These are phyloP conservation scores for Acanthochlamys bracteata DNA, from an alignment of 106 monocot species.

Conservation along the genomic window DNA sequence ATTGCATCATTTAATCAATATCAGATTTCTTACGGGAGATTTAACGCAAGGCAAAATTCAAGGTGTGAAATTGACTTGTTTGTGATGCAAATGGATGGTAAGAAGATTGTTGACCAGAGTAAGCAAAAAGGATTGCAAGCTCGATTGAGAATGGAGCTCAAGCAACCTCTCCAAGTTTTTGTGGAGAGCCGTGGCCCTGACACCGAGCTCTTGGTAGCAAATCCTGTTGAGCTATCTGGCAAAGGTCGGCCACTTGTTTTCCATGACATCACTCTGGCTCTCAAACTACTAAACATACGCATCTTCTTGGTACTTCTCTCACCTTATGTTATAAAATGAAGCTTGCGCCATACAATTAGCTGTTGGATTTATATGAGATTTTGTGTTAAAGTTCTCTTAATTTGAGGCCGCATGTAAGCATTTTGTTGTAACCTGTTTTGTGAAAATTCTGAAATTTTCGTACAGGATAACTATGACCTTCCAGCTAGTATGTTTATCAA, in stretches of 20 bases:
- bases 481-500: too few species aligned
- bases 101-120: conserved; percentile 64
- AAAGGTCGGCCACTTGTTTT: conserved; percentile 87
- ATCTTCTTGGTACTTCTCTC: conserved; percentile 55
- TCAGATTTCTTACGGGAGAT: conserved; percentile 84
- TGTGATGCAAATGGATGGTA: conserved; percentile 76
- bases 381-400: too few species aligned
- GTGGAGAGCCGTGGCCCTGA: conserved; percentile 70
- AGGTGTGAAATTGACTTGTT: conserved; percentile 77
- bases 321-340: background rate
- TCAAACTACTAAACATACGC: conserved; percentile 50
- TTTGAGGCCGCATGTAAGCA: too few species aligned
- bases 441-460: too few species aligned
- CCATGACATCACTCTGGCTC: conserved; percentile 79
- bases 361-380: too few species aligned
- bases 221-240: conserved; percentile 72
- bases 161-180: conserved; percentile 48
- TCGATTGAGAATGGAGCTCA: conserved; percentile 58
- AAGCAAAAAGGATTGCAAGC: conserved; percentile 56
- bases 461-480: too few species aligned
- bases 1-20: background rate
- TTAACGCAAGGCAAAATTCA: conserved; percentile 40
- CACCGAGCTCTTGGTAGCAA: conserved; percentile 75
- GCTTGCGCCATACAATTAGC: background rate
- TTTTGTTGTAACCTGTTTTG: too few species aligned